These are phyloP conservation scores for Nemania sp. DNA, from an alignment of 2,329 filamentous ascomycete species.

Conservation along the genomic window DNA sequence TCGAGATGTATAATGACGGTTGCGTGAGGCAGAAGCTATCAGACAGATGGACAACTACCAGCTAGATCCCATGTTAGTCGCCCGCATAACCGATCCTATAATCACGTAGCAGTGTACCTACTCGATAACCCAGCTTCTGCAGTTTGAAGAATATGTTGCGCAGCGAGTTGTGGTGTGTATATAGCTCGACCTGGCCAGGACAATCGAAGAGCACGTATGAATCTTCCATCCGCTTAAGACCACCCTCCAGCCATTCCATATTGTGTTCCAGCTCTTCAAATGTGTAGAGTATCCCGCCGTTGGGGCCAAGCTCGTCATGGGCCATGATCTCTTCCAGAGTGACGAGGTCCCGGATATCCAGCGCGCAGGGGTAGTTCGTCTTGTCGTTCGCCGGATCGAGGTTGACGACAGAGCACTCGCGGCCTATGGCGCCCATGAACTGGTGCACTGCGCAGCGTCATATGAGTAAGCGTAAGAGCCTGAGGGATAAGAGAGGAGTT, in stretches of 20 bases:
- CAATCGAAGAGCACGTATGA: slow-evolving; percentile 97
- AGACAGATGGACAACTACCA: slow-evolving; percentile 90
- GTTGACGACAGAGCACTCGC: slow-evolving; percentile 93
- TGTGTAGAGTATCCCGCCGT: slow-evolving; percentile 89
- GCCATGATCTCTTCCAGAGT: slow-evolving; percentile 95
- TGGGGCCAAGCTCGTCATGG: slow-evolving; percentile 86
- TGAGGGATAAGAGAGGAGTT: neutral
- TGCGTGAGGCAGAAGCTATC: slow-evolving; percentile 93
- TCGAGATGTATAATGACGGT: slow-evolving; percentile 92
- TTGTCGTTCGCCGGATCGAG: slow-evolving; percentile 96
- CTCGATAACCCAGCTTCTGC: slow-evolving; percentile 89
- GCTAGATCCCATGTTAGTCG: slow-evolving; percentile 54
- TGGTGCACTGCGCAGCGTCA: slow-evolving; percentile 71
- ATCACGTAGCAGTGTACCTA: slow-evolving; percentile 49
- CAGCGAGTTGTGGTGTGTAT: slow-evolving; percentile 90
- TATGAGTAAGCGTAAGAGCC: neutral
- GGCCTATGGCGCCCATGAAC: slow-evolving; percentile 93
- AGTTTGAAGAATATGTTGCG: slow-evolving; percentile 90
- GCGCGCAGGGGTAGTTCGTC: slow-evolving; percentile 82
- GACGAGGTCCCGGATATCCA: slow-evolving; percentile 87
- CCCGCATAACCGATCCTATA: neutral
- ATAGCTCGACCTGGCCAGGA: slow-evolving; percentile 94
- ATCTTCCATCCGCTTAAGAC: slow-evolving; percentile 77
- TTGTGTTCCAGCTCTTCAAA: slow-evolving; percentile 95
- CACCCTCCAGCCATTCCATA: slow-evolving; percentile 85